These are phyloP conservation scores for Nannochloris sp. DNA, from an alignment of 139 green algal species.

Conservation along the genomic window DNA sequence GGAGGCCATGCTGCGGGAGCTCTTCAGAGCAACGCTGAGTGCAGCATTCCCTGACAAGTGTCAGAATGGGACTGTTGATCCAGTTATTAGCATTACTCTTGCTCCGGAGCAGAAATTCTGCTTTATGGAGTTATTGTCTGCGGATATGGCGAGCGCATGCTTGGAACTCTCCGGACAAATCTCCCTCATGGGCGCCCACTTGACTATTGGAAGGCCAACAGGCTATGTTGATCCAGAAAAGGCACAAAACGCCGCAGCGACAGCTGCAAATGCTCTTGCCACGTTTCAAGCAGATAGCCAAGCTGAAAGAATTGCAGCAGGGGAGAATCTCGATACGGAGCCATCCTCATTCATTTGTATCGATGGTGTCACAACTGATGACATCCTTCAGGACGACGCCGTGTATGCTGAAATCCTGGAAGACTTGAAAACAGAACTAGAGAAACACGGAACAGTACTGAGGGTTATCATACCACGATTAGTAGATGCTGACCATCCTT, in stretches of 20 bases:
- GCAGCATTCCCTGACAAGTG: constrained; percentile 50
- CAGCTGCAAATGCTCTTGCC: constrained; percentile 38
- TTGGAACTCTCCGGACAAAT: constrained; percentile 72
- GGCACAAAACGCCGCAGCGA: constrained; percentile 38
- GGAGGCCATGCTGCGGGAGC: constrained; percentile 49
- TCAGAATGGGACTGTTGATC: constrained; percentile 38
- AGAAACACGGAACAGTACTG: constrained; percentile 43
- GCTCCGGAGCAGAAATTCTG: constrained; percentile 59
- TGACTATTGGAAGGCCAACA: constrained; percentile 66
- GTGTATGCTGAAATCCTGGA: constrained; percentile 57
- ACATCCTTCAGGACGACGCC: constrained; percentile 43
- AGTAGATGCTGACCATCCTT: background rate
- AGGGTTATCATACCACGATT: constrained; percentile 50
- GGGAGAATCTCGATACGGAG: background rate
- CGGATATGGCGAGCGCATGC: constrained; percentile 76
- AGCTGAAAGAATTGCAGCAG: background rate
- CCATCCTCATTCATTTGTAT: constrained; percentile 37
- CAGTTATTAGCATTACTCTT: constrained; percentile 53
- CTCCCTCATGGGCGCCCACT: constrained; percentile 59
- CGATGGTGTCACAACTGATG: constrained; percentile 41
- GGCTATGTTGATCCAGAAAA: constrained; percentile 76
- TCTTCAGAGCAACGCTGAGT: constrained; percentile 70
- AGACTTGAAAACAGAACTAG: constrained; percentile 57
- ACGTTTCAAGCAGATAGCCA: constrained; percentile 34
- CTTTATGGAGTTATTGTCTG: constrained; percentile 77